These are phyloP conservation scores for Nannochloris sp. DNA, from an alignment of 139 green algal species.

Conservation along the genomic window DNA sequence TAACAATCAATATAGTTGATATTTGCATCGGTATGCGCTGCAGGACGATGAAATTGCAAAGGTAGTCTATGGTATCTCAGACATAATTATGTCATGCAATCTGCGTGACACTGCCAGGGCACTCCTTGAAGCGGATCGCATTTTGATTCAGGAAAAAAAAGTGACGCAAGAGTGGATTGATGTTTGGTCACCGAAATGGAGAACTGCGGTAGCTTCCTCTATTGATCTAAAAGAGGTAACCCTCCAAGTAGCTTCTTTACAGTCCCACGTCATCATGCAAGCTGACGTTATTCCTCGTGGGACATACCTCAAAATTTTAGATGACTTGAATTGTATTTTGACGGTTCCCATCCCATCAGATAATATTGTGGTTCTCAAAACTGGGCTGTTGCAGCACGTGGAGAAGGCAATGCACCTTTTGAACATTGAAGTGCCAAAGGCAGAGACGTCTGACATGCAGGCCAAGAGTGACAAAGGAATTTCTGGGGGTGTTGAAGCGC, in stretches of 20 bases:
- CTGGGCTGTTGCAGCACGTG: constrained; percentile 54
- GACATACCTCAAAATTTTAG: constrained; percentile 40
- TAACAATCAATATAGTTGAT: too few relatives aligned
- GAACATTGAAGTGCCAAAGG: neutral
- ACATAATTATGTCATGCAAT: neutral
- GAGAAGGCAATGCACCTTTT: constrained; percentile 38
- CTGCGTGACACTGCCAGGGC: constrained; percentile 14
- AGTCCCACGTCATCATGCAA: constrained; percentile 25
- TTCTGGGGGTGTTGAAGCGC: neutral
- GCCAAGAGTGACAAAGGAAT: too few relatives aligned
- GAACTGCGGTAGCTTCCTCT: constrained; percentile 16
- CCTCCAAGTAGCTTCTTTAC: constrained; percentile 47
- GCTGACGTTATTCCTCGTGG: constrained; percentile 34
- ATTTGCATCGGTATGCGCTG: too few relatives aligned
- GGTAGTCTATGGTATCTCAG: constrained; percentile 4
- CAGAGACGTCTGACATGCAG: neutral
- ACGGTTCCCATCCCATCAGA: constrained; percentile 49
- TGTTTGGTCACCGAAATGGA: constrained; percentile 39
- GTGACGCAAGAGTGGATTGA: constrained; percentile 30
- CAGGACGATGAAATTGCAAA: neutral
- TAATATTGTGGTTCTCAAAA: constrained; percentile 45
- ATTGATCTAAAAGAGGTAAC: constrained; percentile 27
- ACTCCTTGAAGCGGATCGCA: constrained; percentile 23
- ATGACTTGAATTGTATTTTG: constrained; percentile 44
- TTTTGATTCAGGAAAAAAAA: constrained; percentile 16